Base-by-base conservation (phyloP, 768 basidiomycete species). In the Termitomyces sp. region DNA sequence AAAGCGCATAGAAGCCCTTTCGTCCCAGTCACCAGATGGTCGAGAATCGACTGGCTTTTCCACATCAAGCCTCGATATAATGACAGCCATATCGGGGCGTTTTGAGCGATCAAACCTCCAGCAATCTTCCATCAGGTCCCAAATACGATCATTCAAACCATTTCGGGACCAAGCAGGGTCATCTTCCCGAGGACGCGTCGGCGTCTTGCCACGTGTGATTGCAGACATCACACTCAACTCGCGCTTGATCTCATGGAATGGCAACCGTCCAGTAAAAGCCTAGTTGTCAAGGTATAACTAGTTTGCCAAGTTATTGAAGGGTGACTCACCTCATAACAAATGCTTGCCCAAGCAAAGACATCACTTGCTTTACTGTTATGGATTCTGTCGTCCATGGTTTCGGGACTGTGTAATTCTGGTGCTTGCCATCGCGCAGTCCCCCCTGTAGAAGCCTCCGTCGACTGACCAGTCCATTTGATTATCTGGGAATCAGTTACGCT, bases 381-480 rank as follows among this genome's bases (percentile, higher is more conserved):
- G 24, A 55, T 27, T 13, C 32, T 39, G 3, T 52, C 52, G n/a
- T n/a, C n/a, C n/a, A n/a, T n/a, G n/a, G n/a, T n/a, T n/a, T n/a
- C n/a, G n/a, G n/a, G n/a, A n/a, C n/a, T n/a, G n/a, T n/a, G n/a
- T n/a, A n/a, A n/a, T n/a, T n/a, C n/a, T n/a, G n/a, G n/a, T n/a
- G n/a, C n/a, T n/a, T n/a, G n/a, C n/a, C n/a, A n/a, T n/a, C n/a
- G n/a, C n/a, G n/a, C n/a, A n/a, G n/a, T n/a, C n/a, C n/a, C n/a
- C n/a, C n/a, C 58, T 0, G 45, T 43, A 12, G 58, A 62, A 8
- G 61, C 58, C 9, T 49, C 50, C 3, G 58, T 36, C 0, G 61
- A 62, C 26, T 62, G 57, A 8, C 58, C 50, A 7, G 57, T 53
- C 67, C 65, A 67, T 66, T n/a, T n/a, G n/a, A n/a, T n/a, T n/a